A percentile compares a stretch with the other conserved stretches of the same genome.
Conservation (phyloP, 2,329 filamentous ascomycete species). For the Penicillium corylophilum region DNA sequence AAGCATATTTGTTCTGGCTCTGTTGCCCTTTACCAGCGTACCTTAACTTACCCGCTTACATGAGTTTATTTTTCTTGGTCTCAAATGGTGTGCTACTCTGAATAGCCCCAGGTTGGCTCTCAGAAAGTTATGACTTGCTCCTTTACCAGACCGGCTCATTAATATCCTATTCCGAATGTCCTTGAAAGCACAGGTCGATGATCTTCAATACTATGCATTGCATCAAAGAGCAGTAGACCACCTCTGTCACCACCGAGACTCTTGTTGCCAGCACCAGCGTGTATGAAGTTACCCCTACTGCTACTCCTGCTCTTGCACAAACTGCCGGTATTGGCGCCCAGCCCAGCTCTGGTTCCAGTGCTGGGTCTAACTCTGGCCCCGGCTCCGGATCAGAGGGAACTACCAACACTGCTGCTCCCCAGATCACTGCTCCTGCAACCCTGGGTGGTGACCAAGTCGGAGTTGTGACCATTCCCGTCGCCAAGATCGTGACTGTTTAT, state of each 20-base stretch:
- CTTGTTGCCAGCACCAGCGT: conserved; percentile 22
- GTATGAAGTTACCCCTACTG: not conserved
- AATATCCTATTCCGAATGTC: too few relatives aligned
- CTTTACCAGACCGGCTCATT: too few relatives aligned
- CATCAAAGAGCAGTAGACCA: too few relatives aligned
- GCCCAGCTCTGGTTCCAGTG: not conserved
- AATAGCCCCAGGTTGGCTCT: too few relatives aligned
- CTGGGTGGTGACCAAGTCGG: not conserved
- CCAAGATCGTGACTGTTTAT: not conserved
- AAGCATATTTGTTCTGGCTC: too few relatives aligned
- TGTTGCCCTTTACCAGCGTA: too few relatives aligned
- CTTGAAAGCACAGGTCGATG: too few relatives aligned
- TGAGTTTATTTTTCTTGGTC: too few relatives aligned
- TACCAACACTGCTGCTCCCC: not conserved
- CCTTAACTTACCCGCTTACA: conserved; percentile 21
- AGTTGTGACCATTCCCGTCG: not conserved
- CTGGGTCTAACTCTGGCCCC: not conserved
- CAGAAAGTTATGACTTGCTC: too few relatives aligned
- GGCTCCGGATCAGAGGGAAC: not conserved
- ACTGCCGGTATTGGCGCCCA: not conserved
- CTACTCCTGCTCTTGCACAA: not conserved
- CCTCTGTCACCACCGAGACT: conserved; percentile 23
- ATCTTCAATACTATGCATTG: too few relatives aligned
- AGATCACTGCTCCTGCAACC: not conserved
- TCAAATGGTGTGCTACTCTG: too few relatives aligned